Conservation (phyloP, 306 rosid genomes). For the Pyrus pyrifolia region DNA sequence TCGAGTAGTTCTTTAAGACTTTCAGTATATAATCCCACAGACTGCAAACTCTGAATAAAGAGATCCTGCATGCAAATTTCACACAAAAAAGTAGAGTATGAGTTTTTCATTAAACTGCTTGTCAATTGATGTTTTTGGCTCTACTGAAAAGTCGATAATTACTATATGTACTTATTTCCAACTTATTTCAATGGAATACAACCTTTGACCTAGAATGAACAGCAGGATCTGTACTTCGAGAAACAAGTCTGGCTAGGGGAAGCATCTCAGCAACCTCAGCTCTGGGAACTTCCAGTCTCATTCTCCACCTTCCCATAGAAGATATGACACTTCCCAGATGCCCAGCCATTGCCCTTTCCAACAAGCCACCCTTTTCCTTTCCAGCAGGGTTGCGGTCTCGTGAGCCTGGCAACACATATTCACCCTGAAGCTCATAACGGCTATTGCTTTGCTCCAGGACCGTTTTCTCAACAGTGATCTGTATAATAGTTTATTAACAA, state of each 20-base stretch:
- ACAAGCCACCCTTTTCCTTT: constrained; percentile 43
- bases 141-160: constrained; percentile 1
- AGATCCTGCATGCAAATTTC: constrained; percentile 59
- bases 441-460: constrained; percentile 82
- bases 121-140: neutral
- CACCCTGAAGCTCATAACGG: constrained; percentile 96
- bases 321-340: constrained; percentile 82
- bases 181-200: constrained; percentile 24
- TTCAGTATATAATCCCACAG: constrained; percentile 56
- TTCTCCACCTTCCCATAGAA: constrained; percentile 97
- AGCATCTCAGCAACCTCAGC: constrained; percentile 97
- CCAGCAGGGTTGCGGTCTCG: constrained; percentile 51
- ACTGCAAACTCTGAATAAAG: constrained; percentile 74
- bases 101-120: neutral
- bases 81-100: constrained; percentile 24
- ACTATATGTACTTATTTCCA: constrained; percentile 4
- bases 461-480: constrained; percentile 90
- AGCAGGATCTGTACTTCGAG: constrained; percentile 77
- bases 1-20: constrained; percentile 53
- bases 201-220: constrained; percentile 93
- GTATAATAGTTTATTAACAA: neutral
- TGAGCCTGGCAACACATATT: constrained; percentile 80
- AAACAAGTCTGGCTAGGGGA: constrained; percentile 90
- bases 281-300: constrained; percentile 76
- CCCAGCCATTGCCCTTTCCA: constrained; percentile 53